Conservation (phyloP, 192 early-diverging fungal genomes). For the Funneliformis geosporum region DNA sequence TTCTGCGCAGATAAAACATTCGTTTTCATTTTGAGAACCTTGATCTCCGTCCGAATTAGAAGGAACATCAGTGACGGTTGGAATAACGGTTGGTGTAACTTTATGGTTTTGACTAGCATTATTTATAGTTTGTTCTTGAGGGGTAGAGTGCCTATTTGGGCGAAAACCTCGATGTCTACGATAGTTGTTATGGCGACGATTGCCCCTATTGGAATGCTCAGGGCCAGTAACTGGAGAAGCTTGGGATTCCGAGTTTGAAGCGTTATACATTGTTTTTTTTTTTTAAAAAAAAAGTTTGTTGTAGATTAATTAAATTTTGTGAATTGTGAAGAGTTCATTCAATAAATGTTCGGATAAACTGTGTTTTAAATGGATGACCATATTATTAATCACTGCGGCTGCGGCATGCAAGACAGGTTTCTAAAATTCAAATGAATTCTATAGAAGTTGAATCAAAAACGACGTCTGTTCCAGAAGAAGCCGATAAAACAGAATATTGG, state of each 20-base stretch:
- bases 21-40: constrained; percentile 23
- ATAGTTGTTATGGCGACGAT: not conserved
- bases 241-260: not conserved
- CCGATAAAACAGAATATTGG: constrained; percentile 35
- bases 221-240: not conserved
- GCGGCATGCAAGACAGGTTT: not conserved
- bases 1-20: constrained; percentile 92
- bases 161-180: constrained; percentile 13
- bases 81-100: not conserved
- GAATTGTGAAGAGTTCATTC: not conserved
- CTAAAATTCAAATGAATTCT: not conserved
- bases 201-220: not conserved
- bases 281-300: not conserved
- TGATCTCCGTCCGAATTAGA: not conserved
- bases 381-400: not conserved
- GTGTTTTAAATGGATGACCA: not conserved
- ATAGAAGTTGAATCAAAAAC: not conserved
- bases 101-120: not conserved
- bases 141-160: not conserved
- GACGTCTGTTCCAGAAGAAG: not conserved
- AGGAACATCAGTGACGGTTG: too few species aligned
- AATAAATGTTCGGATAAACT: not conserved
- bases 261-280: not conserved
- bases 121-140: constrained; percentile 1
- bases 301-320: too few species aligned